Base-by-base conservation (phyloP, 352 stramenopile genomes). In the Pythium utonaiense region DNA sequence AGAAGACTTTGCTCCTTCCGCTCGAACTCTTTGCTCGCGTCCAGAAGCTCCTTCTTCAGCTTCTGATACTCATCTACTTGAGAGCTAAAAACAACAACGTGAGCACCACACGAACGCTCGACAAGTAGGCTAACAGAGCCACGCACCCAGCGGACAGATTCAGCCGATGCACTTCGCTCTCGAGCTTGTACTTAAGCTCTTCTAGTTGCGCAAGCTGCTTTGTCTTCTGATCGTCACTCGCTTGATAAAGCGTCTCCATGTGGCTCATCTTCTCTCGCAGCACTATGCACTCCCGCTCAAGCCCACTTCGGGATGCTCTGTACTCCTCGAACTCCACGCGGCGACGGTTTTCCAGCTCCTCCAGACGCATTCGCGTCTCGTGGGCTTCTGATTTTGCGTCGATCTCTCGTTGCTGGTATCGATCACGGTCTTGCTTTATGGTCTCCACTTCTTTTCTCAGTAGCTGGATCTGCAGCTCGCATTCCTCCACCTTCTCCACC, bases 241-340 rank as follows among this genome's bases (percentile, higher is more conserved):
- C 81, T 48, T 56, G 69, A 4, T 71, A 69, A 9, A 86, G 53
- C 28, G 70, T 44, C 48, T 90, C 78, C 19, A 62, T 30, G 25
- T 83, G 77, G 3, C 50, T 73, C 48, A 85, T 67, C 47, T 89
- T 87, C 13, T 88, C 76, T 33, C 78, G 73, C 22, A 83, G 45
- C 21, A 77, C 69, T 3, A 51, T 69, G 53, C 66, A 74, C 41
- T 91, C 79, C 12, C 78, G 75, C 70, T 91, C 79, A 6, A 89
- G 67, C 3, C 76, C 62, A 14, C 69, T 68, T 3, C 80, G 66
- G 25, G 73, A 52, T 1, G 60, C 66, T 3, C 79, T 76, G 36
- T 89, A 88, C 41, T 91, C 82, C 60, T 93, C 81, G 66, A 86
- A 88, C 36, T 91, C 79, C 33, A 89, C 67, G 30, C 76, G 77